Evolutionary conservation across 1,284 basidiomycete species (phyloP), one percentile per base, ranked within the genome.

Genomic region (Caloboletus firmus): DNA sequence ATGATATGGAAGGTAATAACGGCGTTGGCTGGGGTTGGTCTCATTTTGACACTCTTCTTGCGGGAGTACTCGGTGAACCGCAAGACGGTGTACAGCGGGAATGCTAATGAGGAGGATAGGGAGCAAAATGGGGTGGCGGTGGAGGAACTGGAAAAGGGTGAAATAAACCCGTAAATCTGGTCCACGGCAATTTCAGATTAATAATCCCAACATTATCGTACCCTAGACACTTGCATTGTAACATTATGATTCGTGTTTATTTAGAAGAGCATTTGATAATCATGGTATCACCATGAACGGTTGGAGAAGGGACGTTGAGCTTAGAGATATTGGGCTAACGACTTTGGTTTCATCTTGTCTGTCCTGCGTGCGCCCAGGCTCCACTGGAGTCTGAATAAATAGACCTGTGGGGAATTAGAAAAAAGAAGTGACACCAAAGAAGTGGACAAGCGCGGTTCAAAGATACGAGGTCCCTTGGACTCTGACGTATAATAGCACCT

Each of bases 1-100:
- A 79, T 74, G 31, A 83, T 93, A 42, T 93, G 90, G 89, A 64
- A 90, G 44, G 82, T 87, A 8, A 77, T 77, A 63, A 83, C 81
- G 5, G 85, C 82, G 0, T 70, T 89, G 28, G 56, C 80, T 11
- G 83, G 80, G 11, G 73, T 75, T 26, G 77, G 78, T 20, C 76
- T 87, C 51, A 54, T 89, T 22, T 73, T 87, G 71, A 72, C 74
- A 4, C 62, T 86, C 12, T 83, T 87, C 63, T 59, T 89, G 34
- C 75, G 80, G 30, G 72, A 73, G 35, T 89, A 89, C 67, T 77
- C 82, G 17, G 73, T 89, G 24, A 70, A 81, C 56, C 78, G 85
- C 22, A 75, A 71, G 20, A 72, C 81, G 18, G 73, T 84, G 45
- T 75, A 73, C 20, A 68, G 70, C 10, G 74, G 69, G 28, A 64